Evolutionary conservation across 2,329 filamentous ascomycete species (phyloP), one percentile per base, ranked within the genome.

Genomic region (Ophiosphaerella herpotricha): DNA sequence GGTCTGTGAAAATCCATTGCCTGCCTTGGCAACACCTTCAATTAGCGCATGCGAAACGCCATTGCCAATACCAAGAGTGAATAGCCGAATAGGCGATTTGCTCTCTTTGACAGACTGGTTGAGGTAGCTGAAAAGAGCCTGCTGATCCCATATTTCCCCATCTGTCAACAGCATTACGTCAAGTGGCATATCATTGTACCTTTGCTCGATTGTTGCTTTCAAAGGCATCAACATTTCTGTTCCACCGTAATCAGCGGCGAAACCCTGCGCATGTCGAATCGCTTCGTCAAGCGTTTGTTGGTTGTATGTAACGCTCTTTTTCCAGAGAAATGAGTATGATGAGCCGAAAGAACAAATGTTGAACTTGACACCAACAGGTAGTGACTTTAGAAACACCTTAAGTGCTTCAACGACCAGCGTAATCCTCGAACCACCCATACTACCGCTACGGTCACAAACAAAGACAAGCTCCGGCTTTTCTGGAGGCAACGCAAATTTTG

Each of bases 271-370:
- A 55, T 79, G 78, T 0, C 39, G 42, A 2, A 78, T 57, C 2
- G 81, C 80, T 21, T 74, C 56, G 11, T 76, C 58, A 9, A 82
- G 68, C 32, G 75, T 78, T 4, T 69, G 56, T 53, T 79, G 70
- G 46, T 71, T 75, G 60, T 82, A 81, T 21, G 75, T 66, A 41
- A 74, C 69, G 50, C 79, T 82, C 39, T 68, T 73, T 1, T 68
- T 52, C 78, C 80, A 83, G 0, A 83, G 65, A 52, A 81, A 79
- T 2, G 68, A 63, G 60, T 77, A 72, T 0, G 6, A 33, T 1
- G 68, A 75, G 11, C 86, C 86, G 44, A 90, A 89, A 4, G 84
- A 86, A 65, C 83, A 86, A 46, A 89, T 85, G 63, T 90, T 89
- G 77, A 89, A 89, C 61, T 83, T 83, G 53, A 82, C 76, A 5